Conservation (phyloP, 2,329 filamentous ascomycete species). For the Hymenoscyphus occultus region DNA sequence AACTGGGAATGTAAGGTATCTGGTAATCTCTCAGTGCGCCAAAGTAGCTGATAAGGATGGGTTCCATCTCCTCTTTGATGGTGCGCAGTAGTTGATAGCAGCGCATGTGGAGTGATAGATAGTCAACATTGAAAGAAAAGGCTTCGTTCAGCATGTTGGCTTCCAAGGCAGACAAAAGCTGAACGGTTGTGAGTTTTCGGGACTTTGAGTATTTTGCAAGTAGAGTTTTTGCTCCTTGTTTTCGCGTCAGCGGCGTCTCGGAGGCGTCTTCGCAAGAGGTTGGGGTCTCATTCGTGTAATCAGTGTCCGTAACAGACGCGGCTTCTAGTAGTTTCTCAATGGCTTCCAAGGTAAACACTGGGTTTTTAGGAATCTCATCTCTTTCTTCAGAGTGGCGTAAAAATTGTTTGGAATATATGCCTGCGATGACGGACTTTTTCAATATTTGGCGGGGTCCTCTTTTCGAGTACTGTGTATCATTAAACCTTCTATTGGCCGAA, state of each 20-base stretch:
- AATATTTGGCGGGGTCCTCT: neutral
- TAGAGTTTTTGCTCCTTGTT: neutral
- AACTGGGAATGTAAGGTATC: neutral
- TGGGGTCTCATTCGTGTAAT: neutral
- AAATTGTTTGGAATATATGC: neutral
- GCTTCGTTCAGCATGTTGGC: neutral
- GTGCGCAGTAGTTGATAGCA: slow-evolving; percentile 3
- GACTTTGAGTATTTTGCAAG: neutral
- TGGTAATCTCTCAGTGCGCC: neutral
- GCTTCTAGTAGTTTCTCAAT: neutral
- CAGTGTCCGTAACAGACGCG: neutral
- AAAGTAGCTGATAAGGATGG: neutral
- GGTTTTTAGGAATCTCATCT: neutral
- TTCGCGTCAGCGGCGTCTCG: neutral
- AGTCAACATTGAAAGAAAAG: slow-evolving; percentile 8
- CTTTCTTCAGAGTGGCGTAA: neutral
- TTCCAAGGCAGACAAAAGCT: slow-evolving; percentile 5
- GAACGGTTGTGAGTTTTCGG: slow-evolving; percentile 5
- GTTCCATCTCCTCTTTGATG: neutral
- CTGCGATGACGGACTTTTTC: neutral
- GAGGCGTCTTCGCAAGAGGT: neutral
- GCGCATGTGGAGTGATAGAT: slow-evolving; percentile 13
- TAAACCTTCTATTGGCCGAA: neutral
- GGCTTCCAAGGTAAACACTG: neutral
- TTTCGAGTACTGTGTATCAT: neutral